Evolutionary conservation across 2,329 filamentous ascomycete genomes (phyloP).

Genomic region (Botrytis elliptica): DNA sequence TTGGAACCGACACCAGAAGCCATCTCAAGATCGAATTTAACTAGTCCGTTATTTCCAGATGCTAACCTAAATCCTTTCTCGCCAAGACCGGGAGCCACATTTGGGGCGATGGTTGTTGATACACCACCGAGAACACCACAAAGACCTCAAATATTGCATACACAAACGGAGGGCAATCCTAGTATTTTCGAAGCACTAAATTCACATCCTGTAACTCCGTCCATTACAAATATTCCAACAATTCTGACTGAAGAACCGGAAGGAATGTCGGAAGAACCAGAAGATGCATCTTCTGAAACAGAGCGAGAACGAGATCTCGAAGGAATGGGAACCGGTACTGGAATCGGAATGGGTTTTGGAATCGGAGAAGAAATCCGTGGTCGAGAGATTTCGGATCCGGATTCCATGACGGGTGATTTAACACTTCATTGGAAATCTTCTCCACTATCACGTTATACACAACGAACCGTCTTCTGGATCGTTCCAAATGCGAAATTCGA

Average conservation of each 20-base stretch:
- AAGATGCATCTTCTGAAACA: background rate
- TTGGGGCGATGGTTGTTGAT: conserved; percentile 12
- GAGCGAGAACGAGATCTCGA: conserved; percentile 10
- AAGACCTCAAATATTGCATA: background rate
- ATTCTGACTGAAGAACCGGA: conserved; percentile 5
- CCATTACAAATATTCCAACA: background rate
- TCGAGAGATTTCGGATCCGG: background rate
- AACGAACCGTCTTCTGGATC: conserved; percentile 20
- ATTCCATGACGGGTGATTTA: conserved; percentile 5
- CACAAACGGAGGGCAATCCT: background rate
- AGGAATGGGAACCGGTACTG: conserved; percentile 11
- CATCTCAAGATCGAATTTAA: background rate
- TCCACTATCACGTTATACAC: conserved; percentile 7
- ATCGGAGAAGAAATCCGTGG: conserved; percentile 13
- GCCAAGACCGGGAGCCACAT: conserved; percentile 11
- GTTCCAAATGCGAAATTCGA: conserved; percentile 17
- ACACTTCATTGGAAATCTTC: conserved; percentile 16
- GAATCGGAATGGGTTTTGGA: conserved; percentile 13
- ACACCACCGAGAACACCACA: conserved; percentile 9
- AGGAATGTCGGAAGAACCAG: background rate
- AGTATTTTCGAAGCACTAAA: conserved; percentile 15
- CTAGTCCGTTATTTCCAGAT: conserved; percentile 11
- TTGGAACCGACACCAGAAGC: conserved; percentile 3
- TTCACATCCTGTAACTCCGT: conserved; percentile 7
- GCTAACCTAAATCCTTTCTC: conserved; percentile 10